Base-by-base conservation (phyloP, 345 rosid genomes). In the Eutrema yunnanense region DNA sequence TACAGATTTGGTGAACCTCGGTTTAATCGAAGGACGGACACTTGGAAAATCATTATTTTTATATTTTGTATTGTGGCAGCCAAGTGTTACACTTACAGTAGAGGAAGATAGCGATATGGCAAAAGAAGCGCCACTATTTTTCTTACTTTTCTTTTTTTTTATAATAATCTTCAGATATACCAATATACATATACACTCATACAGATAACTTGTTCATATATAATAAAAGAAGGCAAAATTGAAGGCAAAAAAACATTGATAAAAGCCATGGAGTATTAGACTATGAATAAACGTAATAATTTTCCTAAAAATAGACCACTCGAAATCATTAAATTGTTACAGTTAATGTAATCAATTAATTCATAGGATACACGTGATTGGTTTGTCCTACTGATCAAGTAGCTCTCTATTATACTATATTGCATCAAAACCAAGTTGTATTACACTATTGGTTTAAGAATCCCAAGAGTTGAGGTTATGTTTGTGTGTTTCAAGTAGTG, bases 21-120 rank as follows among this genome's bases (percentile, higher is more conserved):
- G 79, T 75, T 75, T 75, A 69, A 75, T 75, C 79, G 79, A 75
- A 75, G 70, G 59, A 75, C 69, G 52, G 37, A 75, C 62, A 62
- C 59, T 59, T 60, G 40, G 32, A 36, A 49, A 11, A 50, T 6
- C 60, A 74, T 33, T 50, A 51, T 12, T 66, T 60, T 57, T 57
- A 43, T 48, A 43, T 48, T 3, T 57, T 66, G 59, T 48, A 19
- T 51, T 74, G 54, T 60, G 62, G 67, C 73, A 74, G 34, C 27
- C 6, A 43, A 51, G 56, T 59, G 62, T 34, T 67, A 2, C n/a
- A n/a, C n/a, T n/a, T n/a, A n/a, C 73, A 50, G 68, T 61, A 50
- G 26, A 19, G 32, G 1, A n/a, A 26, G 78, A 67, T 51, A 67
- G 55, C 49, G 56, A 74, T 51, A 74, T 67, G 62, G 36, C 78